Conservation (phyloP, 768 basidiomycete genomes). For the Tylopilus sp. region DNA sequence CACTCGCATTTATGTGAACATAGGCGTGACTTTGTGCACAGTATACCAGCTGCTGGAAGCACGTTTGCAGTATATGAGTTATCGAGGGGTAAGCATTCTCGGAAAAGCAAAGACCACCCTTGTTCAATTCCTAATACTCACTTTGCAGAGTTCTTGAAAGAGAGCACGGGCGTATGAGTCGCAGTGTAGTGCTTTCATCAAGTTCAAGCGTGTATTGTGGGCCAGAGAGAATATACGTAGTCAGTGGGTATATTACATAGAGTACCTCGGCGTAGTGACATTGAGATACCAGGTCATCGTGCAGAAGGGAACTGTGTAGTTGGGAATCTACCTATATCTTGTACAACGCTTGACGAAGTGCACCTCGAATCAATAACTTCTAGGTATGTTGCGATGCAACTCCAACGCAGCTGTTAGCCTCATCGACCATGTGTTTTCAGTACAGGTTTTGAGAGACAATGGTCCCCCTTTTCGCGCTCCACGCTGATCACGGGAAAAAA, state of each 20-base stretch:
- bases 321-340: neutral
- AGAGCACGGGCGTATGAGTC: conserved; percentile 22
- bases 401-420: no score
- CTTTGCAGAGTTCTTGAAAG: conserved; percentile 21
- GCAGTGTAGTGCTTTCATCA: neutral
- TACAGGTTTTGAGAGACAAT: no score
- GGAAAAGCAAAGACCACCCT: neutral
- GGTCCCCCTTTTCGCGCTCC: no score
- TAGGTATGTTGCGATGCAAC: no score
- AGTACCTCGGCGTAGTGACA: neutral
- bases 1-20: neutral
- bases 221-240: neutral
- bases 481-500: no score
- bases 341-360: no score
- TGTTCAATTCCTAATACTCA: neutral
- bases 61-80: conserved; percentile 91
- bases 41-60: conserved; percentile 87
- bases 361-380: no score
- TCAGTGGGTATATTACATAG: neutral
- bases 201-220: neutral
- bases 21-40: conserved; percentile 23
- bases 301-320: neutral
- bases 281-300: neutral
- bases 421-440: no score
- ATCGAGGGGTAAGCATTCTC: conserved; percentile 53